Evolutionary conservation across 306 rosid genomes (phyloP).

Genomic region (Trifolium repens): DNA sequence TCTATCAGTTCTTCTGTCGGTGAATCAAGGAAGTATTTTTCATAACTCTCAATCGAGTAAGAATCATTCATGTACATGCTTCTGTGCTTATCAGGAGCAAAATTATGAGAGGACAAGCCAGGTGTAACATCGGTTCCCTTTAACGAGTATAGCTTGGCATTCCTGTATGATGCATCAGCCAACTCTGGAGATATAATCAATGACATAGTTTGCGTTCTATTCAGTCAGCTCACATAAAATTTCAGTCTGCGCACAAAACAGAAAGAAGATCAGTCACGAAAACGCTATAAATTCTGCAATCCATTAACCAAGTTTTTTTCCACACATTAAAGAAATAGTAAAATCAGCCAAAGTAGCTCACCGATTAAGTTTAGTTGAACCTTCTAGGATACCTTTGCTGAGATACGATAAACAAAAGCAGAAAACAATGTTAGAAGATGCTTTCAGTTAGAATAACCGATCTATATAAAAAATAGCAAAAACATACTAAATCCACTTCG

Average conservation of each 20-base stretch:
- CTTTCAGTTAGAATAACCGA: constrained; percentile 1
- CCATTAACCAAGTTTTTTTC: neutral
- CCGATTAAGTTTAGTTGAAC: constrained; percentile 33
- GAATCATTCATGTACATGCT: constrained; percentile 59
- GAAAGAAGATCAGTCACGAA: constrained; percentile 39
- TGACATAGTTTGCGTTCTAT: constrained; percentile 58
- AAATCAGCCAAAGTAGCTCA: constrained; percentile 14
- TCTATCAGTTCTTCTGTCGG: constrained; percentile 65
- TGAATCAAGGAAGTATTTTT: constrained; percentile 78
- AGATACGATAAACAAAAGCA: constrained; percentile 34
- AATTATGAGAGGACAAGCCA: constrained; percentile 56
- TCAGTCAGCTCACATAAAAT: constrained; percentile 42
- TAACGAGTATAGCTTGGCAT: constrained; percentile 65
- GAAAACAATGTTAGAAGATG: constrained; percentile 23
- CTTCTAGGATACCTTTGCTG: constrained; percentile 26
- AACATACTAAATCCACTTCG: neutral
- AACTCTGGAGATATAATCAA: constrained; percentile 70
- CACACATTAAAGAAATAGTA: constrained; percentile 22
- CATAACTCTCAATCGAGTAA: constrained; percentile 70
- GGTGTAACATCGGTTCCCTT: constrained; percentile 68
- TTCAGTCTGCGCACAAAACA: constrained; percentile 46
- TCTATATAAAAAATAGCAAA: neutral
- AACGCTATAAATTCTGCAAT: constrained; percentile 18
- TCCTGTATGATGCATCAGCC: constrained; percentile 62
- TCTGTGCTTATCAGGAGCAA: constrained; percentile 63